A percentile compares a stretch with the other conserved stretches of the same genome.
These are phyloP conservation scores for Zasmidium cellare DNA, from an alignment of 2,329 filamentous ascomycete genomes.

Conservation along the genomic window DNA sequence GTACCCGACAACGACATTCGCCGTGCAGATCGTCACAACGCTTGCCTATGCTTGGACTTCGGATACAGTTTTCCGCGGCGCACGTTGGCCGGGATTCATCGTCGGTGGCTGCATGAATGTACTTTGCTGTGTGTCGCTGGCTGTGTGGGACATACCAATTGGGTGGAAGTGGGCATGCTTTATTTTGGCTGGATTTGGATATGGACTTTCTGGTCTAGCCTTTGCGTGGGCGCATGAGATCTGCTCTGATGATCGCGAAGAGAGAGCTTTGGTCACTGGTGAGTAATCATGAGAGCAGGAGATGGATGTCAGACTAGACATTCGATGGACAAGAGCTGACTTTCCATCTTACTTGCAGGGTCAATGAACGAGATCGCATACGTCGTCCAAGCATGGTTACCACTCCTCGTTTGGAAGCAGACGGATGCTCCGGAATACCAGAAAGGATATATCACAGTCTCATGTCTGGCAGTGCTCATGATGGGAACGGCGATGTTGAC, in stretches of 20 bases:
- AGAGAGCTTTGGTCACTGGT: constrained; percentile 64
- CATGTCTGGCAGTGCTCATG: constrained; percentile 50
- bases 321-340: too few species aligned
- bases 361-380: constrained; percentile 70
- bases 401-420: constrained; percentile 65
- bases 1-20: constrained; percentile 51
- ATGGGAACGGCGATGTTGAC: constrained; percentile 55
- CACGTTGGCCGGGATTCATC: constrained; percentile 64
- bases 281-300: constrained; percentile 6
- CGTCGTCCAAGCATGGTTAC: constrained; percentile 68
- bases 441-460: constrained; percentile 61
- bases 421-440: constrained; percentile 45
- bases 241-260: constrained; percentile 60
- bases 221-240: constrained; percentile 54
- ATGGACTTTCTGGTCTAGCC: constrained; percentile 50
- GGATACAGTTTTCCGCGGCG: constrained; percentile 59
- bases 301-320: too few species aligned
- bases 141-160: constrained; percentile 47
- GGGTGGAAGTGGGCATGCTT: constrained; percentile 66
- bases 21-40: constrained; percentile 59
- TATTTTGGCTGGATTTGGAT: constrained; percentile 52
- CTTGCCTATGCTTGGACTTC: constrained; percentile 67
- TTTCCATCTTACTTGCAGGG: too few species aligned
- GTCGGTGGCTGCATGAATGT: constrained; percentile 53
- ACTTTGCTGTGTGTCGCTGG: constrained; percentile 42